Conservation (phyloP, 306 rosid genomes). For the Gastrolobium villosum region DNA sequence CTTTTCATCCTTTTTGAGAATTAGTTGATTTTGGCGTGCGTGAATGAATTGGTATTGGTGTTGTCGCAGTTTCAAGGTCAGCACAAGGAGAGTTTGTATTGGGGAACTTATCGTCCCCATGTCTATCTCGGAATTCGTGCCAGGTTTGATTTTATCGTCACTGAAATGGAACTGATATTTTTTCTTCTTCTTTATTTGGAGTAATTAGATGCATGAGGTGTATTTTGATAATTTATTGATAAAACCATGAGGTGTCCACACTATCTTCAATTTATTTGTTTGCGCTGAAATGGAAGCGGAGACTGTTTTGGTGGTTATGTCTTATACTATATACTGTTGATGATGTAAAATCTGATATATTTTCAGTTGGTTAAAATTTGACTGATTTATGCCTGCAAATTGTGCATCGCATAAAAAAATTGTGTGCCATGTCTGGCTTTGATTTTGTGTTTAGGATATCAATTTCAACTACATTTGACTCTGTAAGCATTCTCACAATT, state of each 20-base stretch:
- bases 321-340: conserved; percentile 5
- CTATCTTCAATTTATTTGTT: conserved; percentile 17
- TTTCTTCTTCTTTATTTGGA: neutral
- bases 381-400: conserved; percentile 17
- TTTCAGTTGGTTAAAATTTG: conserved; percentile 27
- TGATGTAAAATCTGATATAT: conserved; percentile 5
- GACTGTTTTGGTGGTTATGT: conserved; percentile 34
- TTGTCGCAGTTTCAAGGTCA: conserved; percentile 85
- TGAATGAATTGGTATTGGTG: conserved; percentile 27
- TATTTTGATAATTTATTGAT: neutral
- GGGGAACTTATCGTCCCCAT: conserved; percentile 99
- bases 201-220: neutral
- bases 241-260: neutral
- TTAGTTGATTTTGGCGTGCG: neutral
- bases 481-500: conserved; percentile 31
- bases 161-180: neutral
- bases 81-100: conserved; percentile 94
- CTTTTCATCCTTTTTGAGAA: neutral
- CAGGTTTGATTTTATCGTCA: conserved; percentile 61
- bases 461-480: neutral
- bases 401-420: neutral
- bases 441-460: conserved; percentile 24
- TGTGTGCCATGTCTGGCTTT: conserved; percentile 14
- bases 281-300: conserved; percentile 27
- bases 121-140: conserved; percentile 91